Evolutionary conservation across 768 basidiomycete species (phyloP), one percentile per base, ranked within the genome.

Genomic region (Tylopilus felleus): DNA sequence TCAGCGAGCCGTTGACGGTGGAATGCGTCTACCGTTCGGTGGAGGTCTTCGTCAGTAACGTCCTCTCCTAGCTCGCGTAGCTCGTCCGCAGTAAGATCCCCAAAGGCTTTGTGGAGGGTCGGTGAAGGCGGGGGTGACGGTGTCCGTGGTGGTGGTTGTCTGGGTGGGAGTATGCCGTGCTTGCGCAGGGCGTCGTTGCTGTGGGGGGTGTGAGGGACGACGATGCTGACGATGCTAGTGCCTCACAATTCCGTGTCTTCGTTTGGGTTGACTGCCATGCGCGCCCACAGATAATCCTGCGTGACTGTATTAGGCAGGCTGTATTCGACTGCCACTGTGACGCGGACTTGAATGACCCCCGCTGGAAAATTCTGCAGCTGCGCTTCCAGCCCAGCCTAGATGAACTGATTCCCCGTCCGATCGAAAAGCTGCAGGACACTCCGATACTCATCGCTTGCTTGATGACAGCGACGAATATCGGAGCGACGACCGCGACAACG

Each of bases 181-280:
- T 93, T 93, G 53, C 93, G 88, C 12, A 98, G 82, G 21, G 89
- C 90, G 66, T 98, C 95, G 71, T 96, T 94, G 73, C 94, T 98
- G 65, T n/a, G 53, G 8, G 0, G n/a, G 31, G 22, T 4, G 8
- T 29, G 29, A 39, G 4, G 35, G 19, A 14, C 8, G 25, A 33
- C 5, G 17, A 23, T 25, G 55, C 4, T 47, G 8, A 14, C 33
- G 23, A 31, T 8, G 9, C 27, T 17, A 16, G 25, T 21, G 71
- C 90, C n/a, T 72, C 70, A 95, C 94, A 98, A 97, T 80, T 98
- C 94, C 3, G 94, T 96, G 70, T 98, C 94, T 76, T 96, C 90
- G 77, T 93, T 79, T 28, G 88, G 81, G 66, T 94, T 92, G 50
- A 88, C 71, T 7, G 85, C 73, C 86, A 88, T 69, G 52, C 42